These are phyloP conservation scores for Fraxinus dipetala DNA, from an alignment of 305 asterid genomes.

Conservation along the genomic window DNA sequence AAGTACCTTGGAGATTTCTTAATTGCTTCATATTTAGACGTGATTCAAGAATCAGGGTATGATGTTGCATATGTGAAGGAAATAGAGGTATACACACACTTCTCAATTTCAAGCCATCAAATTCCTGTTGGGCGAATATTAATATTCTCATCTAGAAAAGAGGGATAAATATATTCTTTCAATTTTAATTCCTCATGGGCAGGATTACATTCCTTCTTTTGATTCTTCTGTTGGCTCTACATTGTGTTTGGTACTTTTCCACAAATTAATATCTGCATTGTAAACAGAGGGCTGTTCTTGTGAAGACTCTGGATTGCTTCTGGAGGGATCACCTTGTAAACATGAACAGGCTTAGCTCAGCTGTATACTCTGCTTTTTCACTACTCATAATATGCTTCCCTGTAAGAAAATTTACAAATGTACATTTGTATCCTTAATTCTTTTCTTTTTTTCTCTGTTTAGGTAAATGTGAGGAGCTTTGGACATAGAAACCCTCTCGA, in stretches of 20 bases:
- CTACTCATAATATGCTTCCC: neutral
- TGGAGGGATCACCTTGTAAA: slow-evolving; percentile 99
- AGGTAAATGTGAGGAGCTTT: slow-evolving; percentile 95
- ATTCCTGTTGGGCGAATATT: neutral
- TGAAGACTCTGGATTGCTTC: slow-evolving; percentile 89
- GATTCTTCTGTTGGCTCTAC: neutral
- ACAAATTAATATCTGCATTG: slow-evolving; percentile 18
- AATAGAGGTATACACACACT: slow-evolving; percentile 64
- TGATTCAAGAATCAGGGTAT: slow-evolving; percentile 77
- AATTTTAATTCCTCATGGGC: neutral
- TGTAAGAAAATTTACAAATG: neutral
- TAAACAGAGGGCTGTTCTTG: slow-evolving; percentile 74
- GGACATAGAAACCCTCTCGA: slow-evolving; percentile 97
- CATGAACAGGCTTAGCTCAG: slow-evolving; percentile 94
- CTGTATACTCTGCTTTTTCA: slow-evolving; percentile 41
- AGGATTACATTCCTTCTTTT: neutral
- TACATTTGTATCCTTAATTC: slow-evolving; percentile 9
- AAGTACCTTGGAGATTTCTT: slow-evolving; percentile 94
- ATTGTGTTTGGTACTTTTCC: neutral
- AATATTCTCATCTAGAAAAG: neutral
- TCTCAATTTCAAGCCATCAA: neutral
- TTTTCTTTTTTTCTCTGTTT: slow-evolving; percentile 11
- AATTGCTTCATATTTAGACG: slow-evolving; percentile 81
- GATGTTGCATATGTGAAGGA: slow-evolving; percentile 64
- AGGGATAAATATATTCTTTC: neutral